phyloP scores from a whole-genome alignment of 2,329 filamentous ascomycete species.

The Teratosphaeria zuluensis region DNA sequence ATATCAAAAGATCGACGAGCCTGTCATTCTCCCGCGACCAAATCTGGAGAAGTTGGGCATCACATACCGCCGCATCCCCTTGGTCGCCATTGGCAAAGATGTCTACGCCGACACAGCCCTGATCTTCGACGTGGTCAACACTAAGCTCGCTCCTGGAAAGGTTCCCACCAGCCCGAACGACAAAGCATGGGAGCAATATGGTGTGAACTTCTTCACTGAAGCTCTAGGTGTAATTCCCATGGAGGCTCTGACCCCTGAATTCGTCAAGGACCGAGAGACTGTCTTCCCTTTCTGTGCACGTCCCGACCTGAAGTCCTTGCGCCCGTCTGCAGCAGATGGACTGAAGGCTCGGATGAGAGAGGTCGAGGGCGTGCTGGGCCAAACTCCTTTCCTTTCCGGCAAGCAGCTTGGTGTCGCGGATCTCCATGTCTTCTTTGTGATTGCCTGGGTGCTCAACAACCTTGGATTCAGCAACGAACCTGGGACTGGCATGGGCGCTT shows the following conservation, averaged over 20 bases:
- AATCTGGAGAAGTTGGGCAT: conserved; percentile 22
- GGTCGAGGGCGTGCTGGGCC: conserved; percentile 14
- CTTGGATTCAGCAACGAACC: conserved; percentile 14
- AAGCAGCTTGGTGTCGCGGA: conserved; percentile 15
- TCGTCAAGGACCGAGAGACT: conserved; percentile 18
- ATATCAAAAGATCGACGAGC: conserved; percentile 18
- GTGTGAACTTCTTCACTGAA: conserved; percentile 15
- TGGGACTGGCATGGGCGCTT: conserved; percentile 13
- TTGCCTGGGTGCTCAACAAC: conserved; percentile 16
- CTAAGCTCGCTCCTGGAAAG: conserved; percentile 8
- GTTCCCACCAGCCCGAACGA: conserved; percentile 15
- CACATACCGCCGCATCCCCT: conserved; percentile 23
- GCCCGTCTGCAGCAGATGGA: conserved; percentile 14
- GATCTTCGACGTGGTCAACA: conserved; percentile 15
- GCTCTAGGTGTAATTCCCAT: conserved; percentile 15
- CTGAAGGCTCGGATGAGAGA: conserved; percentile 13
- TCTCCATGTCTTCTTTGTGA: conserved; percentile 17
- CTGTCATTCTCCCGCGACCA: conserved; percentile 19
- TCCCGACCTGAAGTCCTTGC: conserved; percentile 13
- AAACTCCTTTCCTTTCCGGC: conserved; percentile 14
- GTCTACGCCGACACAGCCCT: conserved; percentile 20
- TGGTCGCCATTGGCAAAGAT: conserved; percentile 23
- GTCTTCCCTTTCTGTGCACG: conserved; percentile 17
- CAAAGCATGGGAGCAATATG: conserved; percentile 20
- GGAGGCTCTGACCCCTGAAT: conserved; percentile 12